Base-by-base conservation (phyloP, 345 rosid genomes). In the Euclidium syriacum region DNA sequence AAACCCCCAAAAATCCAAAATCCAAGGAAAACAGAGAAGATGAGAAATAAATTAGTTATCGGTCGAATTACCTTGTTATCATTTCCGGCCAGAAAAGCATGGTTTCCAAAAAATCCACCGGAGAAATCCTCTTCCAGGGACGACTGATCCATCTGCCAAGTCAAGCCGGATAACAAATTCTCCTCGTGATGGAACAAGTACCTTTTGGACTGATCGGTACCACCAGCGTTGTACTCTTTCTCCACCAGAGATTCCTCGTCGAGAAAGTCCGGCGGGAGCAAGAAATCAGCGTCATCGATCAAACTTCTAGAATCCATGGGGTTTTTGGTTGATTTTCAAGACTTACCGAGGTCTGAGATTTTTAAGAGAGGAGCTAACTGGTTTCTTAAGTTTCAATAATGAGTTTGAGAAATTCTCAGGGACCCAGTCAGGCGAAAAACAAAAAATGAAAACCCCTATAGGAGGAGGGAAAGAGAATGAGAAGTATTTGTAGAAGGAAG, bases 201-300 rank as follows among this genome's bases (percentile, higher is more conserved):
- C 1, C 15, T 23, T 34, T 16, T 40, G 11, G 27, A 48, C n/a
- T 39, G 25, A 3, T 20, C 54, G 16, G 41, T 18, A 1, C 27
- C 20, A 3, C 24, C 52, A 35, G 10, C 48, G 18, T 27, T 36
- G 0, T 25, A 24, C 26, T 32, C 35, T 42, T 54, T 55, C 29
- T 77, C 87, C 25, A 65, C 7, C 52, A 77, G 67, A 9, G 73
- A 30, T 52, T 81, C 90, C 6, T 87, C 86, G 72, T 85, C 97
- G 2, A 89, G 84, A 62, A 92, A 87, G 82, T 81, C 73, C 0
- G 91, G 71, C 2, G 94, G 98, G 48, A 92, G 83, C 83, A 83
- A 80, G 59, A 80, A 84, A 84, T 81, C 89, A 2, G 82, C 91
- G 65, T 85, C 85, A 60, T 83, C 41, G 47, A 27, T 73, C 0